Conservation (phyloP, 1,284 basidiomycete genomes). For the Trametes versicolor region DNA sequence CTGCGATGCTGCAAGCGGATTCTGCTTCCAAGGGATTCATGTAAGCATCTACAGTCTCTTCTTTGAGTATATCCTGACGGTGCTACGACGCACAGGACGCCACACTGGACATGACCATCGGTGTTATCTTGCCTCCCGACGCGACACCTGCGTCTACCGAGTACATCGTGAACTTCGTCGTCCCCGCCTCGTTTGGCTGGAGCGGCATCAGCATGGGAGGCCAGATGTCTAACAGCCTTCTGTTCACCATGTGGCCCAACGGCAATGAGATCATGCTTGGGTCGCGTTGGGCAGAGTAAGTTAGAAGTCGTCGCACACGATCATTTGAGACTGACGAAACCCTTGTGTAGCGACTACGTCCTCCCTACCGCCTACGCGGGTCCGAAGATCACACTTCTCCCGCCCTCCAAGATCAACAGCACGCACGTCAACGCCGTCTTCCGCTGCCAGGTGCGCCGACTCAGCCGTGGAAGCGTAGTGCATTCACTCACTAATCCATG, state of each 20-base stretch:
- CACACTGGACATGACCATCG: constrained; percentile 40
- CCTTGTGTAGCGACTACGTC: constrained; percentile 37
- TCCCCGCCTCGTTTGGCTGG: constrained; percentile 41
- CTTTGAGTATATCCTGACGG: not conserved
- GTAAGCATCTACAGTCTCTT: constrained; percentile 12
- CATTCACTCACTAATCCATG: not conserved
- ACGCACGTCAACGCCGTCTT: constrained; percentile 45
- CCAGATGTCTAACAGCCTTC: constrained; percentile 42
- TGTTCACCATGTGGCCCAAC: constrained; percentile 44
- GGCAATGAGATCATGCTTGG: constrained; percentile 39
- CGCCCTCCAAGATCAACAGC: constrained; percentile 41
- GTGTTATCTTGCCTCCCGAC: constrained; percentile 41
- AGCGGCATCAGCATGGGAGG: constrained; percentile 43
- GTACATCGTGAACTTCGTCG: constrained; percentile 43
- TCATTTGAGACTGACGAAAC: not conserved
- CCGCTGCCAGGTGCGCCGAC: constrained; percentile 41
- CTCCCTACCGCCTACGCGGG: constrained; percentile 39
- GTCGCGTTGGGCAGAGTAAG: constrained; percentile 43
- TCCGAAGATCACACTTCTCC: constrained; percentile 41
- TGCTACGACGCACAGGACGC: constrained; percentile 33
- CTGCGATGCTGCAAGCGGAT: constrained; percentile 41
- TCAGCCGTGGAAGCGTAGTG: no score
- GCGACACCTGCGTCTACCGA: constrained; percentile 40
- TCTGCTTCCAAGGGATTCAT: constrained; percentile 42
- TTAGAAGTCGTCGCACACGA: not conserved